Base-by-base conservation (phyloP, 306 rosid species). In the Albizia julibrissin region DNA sequence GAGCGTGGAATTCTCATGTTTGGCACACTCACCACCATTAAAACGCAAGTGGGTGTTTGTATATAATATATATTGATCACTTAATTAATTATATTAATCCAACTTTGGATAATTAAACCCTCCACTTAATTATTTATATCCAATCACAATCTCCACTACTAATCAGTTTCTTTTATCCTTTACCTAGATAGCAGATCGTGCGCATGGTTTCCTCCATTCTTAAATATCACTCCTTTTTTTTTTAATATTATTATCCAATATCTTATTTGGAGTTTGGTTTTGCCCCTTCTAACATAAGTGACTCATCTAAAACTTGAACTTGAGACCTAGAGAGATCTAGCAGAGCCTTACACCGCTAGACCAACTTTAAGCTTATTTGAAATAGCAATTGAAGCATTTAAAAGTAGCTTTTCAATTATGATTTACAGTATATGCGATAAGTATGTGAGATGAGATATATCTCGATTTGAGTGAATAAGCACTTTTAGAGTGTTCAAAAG, bases 1-100 rank as follows among this genome's bases (percentile, higher is more conserved):
- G 33, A 62, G 84, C 44, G 84, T 83, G 80, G 26, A 54, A 37
- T 58, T 69, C 82, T 70, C 54, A 72, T 72, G 89, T 46, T 34
- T 16, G 80, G 16, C 84, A 83, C 86, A 65, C 82, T 52, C 37
- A 33, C 54, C 62, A 11, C 77, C n/a, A 61, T 9, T 24, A 58
- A 58, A 58, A 58, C 14, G 65, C 16, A n/a, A 56, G 62, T 56
- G 62, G 62, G 62, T 5, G 12, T 56, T 19, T 21, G 8, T 6
- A 2, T 8, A 1, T 54, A 29, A 43, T 46, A 15, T 46, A 46
- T 47, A 4, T 8, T 21, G 8, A 56, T 56, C 27, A n/a, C 2
- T 19, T 21, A 21, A 56, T 56, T 56, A 37, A 37, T 37, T 37
- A 37, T 37, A 37, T 37, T 37, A 56, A 56, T 73, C 85, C 85